phyloP scores from a whole-genome alignment of 2,329 filamentous ascomycete species.

The Helotiales sp. region DNA sequence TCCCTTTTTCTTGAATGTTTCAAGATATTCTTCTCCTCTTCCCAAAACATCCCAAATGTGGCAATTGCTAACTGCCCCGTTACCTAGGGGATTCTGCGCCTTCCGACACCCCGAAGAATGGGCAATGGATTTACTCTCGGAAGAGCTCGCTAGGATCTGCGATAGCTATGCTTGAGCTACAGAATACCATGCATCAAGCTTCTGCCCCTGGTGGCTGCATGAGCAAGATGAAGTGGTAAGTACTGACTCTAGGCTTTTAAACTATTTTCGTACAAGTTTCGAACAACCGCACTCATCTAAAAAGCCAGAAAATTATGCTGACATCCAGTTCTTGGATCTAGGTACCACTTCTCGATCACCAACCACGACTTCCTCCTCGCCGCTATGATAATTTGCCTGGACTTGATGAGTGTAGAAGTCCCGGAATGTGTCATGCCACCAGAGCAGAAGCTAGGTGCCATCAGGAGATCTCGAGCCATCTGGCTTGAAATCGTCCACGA shows the following conservation, averaged over 20 bases:
- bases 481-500: slow-evolving; percentile 34
- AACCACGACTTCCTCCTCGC: slow-evolving; percentile 67
- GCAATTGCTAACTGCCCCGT: too few species aligned
- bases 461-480: slow-evolving; percentile 32
- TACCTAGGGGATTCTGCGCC: slow-evolving; percentile 51
- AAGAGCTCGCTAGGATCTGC: slow-evolving; percentile 56
- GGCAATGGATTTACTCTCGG: slow-evolving; percentile 58
- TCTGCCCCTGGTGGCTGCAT: slow-evolving; percentile 59
- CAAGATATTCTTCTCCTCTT: too few species aligned
- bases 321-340: background rate
- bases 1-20: too few species aligned
- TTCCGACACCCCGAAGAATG: slow-evolving; percentile 37
- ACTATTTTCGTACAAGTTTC: too few species aligned
- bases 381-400: slow-evolving; percentile 63
- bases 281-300: too few species aligned
- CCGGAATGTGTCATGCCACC: slow-evolving; percentile 28
- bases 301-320: background rate
- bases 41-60: too few species aligned
- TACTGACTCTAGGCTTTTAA: too few species aligned
- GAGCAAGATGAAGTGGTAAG: slow-evolving; percentile 54
- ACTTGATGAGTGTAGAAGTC: slow-evolving; percentile 31
- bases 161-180: slow-evolving; percentile 53
- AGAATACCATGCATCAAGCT: slow-evolving; percentile 54
- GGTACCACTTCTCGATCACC: slow-evolving; percentile 59
- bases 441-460: slow-evolving; percentile 29